Conservation (phyloP, 306 rosid genomes). For the Carpinus fangiana region DNA sequence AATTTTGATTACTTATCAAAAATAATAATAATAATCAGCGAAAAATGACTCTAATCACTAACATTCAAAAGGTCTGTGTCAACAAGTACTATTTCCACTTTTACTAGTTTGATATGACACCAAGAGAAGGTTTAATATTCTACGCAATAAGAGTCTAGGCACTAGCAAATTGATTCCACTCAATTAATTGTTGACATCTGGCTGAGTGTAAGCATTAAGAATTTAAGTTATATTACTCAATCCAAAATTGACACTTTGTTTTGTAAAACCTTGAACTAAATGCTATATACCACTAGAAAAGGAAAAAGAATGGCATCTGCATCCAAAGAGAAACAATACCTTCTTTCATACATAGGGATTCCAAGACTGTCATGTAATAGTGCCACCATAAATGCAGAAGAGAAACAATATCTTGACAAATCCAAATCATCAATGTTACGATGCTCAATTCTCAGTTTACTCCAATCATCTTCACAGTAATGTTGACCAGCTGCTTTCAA, state of each 20-base stretch:
- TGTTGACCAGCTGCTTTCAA: slow-evolving; percentile 48
- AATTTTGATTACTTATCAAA: no score
- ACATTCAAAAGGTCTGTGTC: neutral
- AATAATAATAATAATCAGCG: neutral
- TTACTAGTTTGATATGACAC: neutral
- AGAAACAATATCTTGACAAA: slow-evolving; percentile 50
- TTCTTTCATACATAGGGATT: slow-evolving; percentile 42
- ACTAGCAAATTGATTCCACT: neutral
- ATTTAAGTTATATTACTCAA: neutral
- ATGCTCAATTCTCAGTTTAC: slow-evolving; percentile 39
- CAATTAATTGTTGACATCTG: neutral
- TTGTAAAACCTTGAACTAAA: neutral
- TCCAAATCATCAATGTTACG: slow-evolving; percentile 37
- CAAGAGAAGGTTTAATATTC: neutral
- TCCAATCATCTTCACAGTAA: slow-evolving; percentile 54
- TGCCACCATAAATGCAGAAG: slow-evolving; percentile 53
- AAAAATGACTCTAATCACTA: neutral
- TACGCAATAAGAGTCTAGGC: neutral
- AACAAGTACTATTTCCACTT: neutral
- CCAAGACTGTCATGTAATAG: slow-evolving; percentile 47
- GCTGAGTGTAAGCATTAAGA: neutral
- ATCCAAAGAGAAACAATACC: slow-evolving; percentile 28
- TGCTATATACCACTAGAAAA: neutral
- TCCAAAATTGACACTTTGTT: neutral
- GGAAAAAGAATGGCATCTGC: slow-evolving; percentile 1